Evolutionary conservation across 345 rosid genomes (phyloP).

Genomic region (Eucalyptus rudis): DNA sequence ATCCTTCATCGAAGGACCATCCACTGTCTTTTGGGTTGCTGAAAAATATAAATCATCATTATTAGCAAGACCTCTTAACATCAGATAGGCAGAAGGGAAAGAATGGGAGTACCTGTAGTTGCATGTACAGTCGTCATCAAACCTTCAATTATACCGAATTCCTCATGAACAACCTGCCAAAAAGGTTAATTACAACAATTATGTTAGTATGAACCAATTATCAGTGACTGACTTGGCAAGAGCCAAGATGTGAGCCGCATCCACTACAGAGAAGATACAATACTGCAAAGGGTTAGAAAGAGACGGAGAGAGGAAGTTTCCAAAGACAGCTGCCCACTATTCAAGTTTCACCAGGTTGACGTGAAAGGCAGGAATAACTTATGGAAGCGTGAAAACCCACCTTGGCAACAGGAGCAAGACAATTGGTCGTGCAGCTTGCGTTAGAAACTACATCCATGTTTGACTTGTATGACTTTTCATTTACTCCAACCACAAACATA

Average conservation of each 20-base stretch:
- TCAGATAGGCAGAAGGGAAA: background rate
- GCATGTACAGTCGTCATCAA: slow-evolving; percentile 99
- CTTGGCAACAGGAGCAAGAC: slow-evolving; percentile 99
- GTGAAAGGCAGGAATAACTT: background rate
- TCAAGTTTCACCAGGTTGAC: background rate
- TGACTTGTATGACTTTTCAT: slow-evolving; percentile 72
- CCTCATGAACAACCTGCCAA: slow-evolving; percentile 88
- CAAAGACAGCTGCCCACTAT: background rate
- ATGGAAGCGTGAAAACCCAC: slow-evolving; percentile 16
- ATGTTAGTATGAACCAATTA: background rate
- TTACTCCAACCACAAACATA: slow-evolving; percentile 99
- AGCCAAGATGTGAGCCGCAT: background rate
- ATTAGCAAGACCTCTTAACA: background rate
- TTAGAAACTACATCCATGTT: slow-evolving; percentile 95
- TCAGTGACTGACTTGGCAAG: background rate
- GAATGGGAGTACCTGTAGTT: slow-evolving; percentile 55
- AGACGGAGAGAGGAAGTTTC: background rate
- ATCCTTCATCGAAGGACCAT: slow-evolving; percentile 98
- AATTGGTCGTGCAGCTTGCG: slow-evolving; percentile 99
- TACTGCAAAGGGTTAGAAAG: background rate
- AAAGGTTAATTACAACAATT: background rate
- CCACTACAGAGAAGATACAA: background rate
- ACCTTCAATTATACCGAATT: slow-evolving; percentile 92
- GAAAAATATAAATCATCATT: slow-evolving; percentile 7
- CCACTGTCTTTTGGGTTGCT: slow-evolving; percentile 99